phyloP scores from a whole-genome alignment of 2,329 filamentous ascomycete species.

The Trichoderma guizhouense region DNA sequence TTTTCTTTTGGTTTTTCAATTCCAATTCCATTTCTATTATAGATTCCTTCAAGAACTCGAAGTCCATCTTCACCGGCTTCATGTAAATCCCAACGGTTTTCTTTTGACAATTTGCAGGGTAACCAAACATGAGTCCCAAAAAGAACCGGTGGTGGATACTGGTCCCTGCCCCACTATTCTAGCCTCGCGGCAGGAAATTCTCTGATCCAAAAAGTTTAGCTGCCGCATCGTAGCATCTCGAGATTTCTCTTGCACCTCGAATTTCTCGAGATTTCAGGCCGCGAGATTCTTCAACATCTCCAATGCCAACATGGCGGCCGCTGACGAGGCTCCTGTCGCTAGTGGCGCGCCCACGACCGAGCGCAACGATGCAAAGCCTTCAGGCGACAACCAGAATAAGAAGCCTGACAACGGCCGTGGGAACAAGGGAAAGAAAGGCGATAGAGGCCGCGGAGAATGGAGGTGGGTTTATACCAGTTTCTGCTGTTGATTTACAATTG shows the following conservation, averaged over 20 bases:
- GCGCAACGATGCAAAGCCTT: slow-evolving; percentile 18
- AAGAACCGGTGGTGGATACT: not conserved
- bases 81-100: not conserved
- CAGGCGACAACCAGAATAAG: not conserved
- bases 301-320: slow-evolving; percentile 35
- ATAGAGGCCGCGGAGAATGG: slow-evolving; percentile 25
- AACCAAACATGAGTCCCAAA: not conserved
- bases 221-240: slow-evolving; percentile 3
- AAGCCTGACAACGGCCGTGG: slow-evolving; percentile 16
- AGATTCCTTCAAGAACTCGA: too few relatives aligned
- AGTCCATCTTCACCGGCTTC: not conserved
- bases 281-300: slow-evolving; percentile 10
- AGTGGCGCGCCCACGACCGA: slow-evolving; percentile 22
- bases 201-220: slow-evolving; percentile 7
- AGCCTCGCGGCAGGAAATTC: slow-evolving; percentile 11
- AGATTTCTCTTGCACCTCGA: not conserved
- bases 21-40: not conserved
- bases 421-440: slow-evolving; percentile 28
- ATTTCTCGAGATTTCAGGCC: not conserved
- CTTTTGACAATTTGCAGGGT: not conserved
- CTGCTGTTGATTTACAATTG: not conserved
- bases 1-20: not conserved
- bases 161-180: not conserved
- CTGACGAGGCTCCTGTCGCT: slow-evolving; percentile 30
- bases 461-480: slow-evolving; percentile 24